These are phyloP conservation scores for Punica granatum DNA, from an alignment of 345 rosid genomes.

Conservation along the genomic window DNA sequence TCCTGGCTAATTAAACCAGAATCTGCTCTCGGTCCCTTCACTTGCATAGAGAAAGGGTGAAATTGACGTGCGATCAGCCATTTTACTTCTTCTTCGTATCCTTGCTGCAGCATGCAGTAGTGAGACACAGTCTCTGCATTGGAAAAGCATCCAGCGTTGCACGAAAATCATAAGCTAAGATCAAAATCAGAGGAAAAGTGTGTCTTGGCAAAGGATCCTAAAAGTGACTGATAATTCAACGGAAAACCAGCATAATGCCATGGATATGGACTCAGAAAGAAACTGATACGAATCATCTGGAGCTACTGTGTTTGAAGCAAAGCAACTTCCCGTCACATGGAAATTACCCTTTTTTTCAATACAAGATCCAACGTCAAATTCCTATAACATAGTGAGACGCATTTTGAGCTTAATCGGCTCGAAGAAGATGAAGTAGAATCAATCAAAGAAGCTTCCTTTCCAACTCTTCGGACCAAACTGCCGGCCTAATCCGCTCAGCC, in stretches of 20 bases:
- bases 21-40: slow-evolving; percentile 20
- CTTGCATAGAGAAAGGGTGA: slow-evolving; percentile 13
- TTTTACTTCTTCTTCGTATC: slow-evolving; percentile 26
- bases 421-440: not conserved
- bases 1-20: slow-evolving; percentile 35
- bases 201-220: not conserved
- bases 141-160: not conserved
- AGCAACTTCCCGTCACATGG: not conserved
- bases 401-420: not conserved
- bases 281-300: not conserved
- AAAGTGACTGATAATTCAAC: not conserved
- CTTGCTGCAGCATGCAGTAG: slow-evolving; percentile 40
- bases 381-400: not conserved
- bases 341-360: not conserved
- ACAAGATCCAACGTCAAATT: not conserved
- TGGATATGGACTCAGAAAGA: not conserved
- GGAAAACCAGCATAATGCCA: not conserved
- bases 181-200: not conserved
- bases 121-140: slow-evolving; percentile 47
- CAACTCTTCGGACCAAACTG: not conserved
- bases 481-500: not conserved
- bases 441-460: not conserved
- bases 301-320: not conserved
- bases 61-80: slow-evolving; percentile 24
- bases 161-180: not conserved